These are phyloP conservation scores for Tinospora cordifolia DNA, from an alignment of 164 flowering plant species.

Conservation along the genomic window DNA sequence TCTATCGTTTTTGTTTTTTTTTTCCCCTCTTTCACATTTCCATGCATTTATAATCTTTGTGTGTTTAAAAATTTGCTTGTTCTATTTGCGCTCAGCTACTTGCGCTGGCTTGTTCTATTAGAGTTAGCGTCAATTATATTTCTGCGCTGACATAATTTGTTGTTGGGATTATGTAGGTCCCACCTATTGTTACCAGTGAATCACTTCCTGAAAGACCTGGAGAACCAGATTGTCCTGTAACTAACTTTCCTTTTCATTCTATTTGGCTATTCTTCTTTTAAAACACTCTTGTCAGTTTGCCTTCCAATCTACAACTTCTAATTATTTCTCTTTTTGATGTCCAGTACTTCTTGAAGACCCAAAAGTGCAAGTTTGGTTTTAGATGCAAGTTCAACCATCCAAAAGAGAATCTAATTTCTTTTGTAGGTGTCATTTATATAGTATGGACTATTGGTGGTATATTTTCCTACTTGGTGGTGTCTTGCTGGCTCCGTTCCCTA, in stretches of 20 bases:
- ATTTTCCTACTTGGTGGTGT: background rate
- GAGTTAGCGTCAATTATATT: background rate
- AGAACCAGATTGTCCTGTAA: constrained; percentile 90
- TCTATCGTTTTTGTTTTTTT: no score
- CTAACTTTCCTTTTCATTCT: background rate
- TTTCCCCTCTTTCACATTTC: no score
- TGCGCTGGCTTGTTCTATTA: background rate
- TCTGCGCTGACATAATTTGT: background rate
- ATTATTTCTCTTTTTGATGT: constrained; percentile 7
- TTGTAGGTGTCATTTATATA: constrained; percentile 26
- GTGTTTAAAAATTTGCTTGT: background rate
- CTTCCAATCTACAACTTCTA: background rate
- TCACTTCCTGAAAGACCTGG: constrained; percentile 81
- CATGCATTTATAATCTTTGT: no score
- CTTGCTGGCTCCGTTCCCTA: background rate
- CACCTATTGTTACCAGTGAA: constrained; percentile 34
- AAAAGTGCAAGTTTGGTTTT: constrained; percentile 78
- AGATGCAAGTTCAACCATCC: constrained; percentile 98
- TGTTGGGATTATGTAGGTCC: constrained; percentile 45
- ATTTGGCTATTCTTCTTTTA: background rate
- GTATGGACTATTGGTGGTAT: background rate
- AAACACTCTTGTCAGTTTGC: background rate
- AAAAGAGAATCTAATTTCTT: constrained; percentile 34
- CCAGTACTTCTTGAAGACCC: constrained; percentile 93
- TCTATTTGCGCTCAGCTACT: background rate